Evolutionary conservation across 179 eudicot species (phyloP).

Genomic region (Gypsophila paniculata): DNA sequence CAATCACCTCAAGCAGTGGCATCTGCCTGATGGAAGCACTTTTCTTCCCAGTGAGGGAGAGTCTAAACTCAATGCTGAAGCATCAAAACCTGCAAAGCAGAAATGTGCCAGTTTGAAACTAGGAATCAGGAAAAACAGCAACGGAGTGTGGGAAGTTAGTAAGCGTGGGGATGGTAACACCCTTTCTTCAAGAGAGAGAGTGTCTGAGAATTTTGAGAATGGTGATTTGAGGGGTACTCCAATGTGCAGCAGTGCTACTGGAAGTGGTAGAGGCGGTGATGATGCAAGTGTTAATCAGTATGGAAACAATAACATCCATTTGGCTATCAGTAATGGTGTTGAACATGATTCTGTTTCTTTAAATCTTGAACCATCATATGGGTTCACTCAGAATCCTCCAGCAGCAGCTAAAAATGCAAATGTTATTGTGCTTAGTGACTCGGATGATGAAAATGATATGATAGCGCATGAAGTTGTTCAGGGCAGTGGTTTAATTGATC

Average conservation of each 20-base stretch:
- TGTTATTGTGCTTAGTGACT: slow-evolving; percentile 84
- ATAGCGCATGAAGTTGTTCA: slow-evolving; percentile 35
- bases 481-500: slow-evolving; percentile 30
- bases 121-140: slow-evolving; percentile 70
- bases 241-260: slow-evolving; percentile 89
- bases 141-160: slow-evolving; percentile 82
- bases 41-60: slow-evolving; percentile 42
- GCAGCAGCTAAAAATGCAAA: slow-evolving; percentile 49
- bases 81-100: slow-evolving; percentile 54
- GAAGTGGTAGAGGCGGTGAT: slow-evolving; percentile 78
- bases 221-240: slow-evolving; percentile 54
- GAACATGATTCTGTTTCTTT: slow-evolving; percentile 68
- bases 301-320: slow-evolving; percentile 53
- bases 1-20: slow-evolving; percentile 43
- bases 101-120: slow-evolving; percentile 63
- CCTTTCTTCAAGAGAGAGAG: slow-evolving; percentile 44
- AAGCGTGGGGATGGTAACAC: slow-evolving; percentile 44
- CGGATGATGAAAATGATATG: slow-evolving; percentile 72
- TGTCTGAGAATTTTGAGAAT: slow-evolving; percentile 34
- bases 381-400: slow-evolving; percentile 32
- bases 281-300: slow-evolving; percentile 81
- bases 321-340: slow-evolving; percentile 41
- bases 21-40: slow-evolving; percentile 51
- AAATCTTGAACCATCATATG: slow-evolving; percentile 47
- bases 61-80: slow-evolving; percentile 46